Base-by-base conservation (phyloP, 345 rosid species). In the Lepidium sativum region DNA sequence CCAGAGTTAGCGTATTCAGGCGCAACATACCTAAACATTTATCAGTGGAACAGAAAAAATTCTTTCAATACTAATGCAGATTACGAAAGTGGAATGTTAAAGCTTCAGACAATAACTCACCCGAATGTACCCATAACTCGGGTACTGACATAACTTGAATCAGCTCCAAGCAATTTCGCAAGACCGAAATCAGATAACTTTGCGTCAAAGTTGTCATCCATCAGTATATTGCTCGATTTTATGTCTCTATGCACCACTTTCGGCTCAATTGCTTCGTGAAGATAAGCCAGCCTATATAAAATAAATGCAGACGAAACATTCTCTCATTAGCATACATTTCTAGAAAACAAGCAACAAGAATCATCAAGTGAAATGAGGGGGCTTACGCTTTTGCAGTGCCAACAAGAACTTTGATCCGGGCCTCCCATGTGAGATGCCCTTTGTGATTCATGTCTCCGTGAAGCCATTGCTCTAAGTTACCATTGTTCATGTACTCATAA, bases 121-220 rank as follows among this genome's bases (percentile, higher is more conserved):
- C 99, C 99, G 37, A 92, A 92, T 38, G 99, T 92, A 62, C 99
- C 97, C 99, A 92, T 92, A 45, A 92, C 97, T 80, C 97, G 80
- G 37, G 99, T 92, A 49, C 96, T 87, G 57, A 92, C 81, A 47
- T 86, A 82, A 72, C 87, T 87, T 70, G 80, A 83, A 75, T 91
- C 98, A 47, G 92, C 91, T 78, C 97, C 97, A 23, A 92, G 83
- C 78, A 92, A 64, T 64, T 92, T 92, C 60, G 98, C 97, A 68
- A 92, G 87, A 48, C 97, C 96, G 52, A 92, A 92, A 80, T 92
- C 96, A 65, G 98, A 92, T 73, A 92, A 82, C 79, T 86, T 92
- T 3, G 96, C 96, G 9, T 86, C 91, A 70, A 92, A 92, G 52
- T 73, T 82, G 49, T 81, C 90, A 63, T 92, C 80, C 75, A 92